Evolutionary conservation across 345 rosid genomes (phyloP).

Genomic region (Xanthoceras sorbifolium): DNA sequence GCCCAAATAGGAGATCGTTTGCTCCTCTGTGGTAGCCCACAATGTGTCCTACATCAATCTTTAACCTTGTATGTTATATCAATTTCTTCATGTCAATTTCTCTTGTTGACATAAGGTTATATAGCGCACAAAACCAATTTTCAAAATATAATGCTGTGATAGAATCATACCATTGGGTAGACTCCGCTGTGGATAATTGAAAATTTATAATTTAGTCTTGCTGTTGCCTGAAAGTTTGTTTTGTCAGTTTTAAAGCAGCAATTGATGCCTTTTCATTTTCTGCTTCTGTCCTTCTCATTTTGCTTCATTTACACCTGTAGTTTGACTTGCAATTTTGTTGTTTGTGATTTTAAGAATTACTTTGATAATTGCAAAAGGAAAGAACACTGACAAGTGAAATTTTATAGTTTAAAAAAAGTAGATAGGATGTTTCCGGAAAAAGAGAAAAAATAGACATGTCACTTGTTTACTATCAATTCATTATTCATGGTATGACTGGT

Average conservation of each 20-base stretch:
- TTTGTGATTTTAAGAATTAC: background rate
- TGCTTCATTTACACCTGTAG: background rate
- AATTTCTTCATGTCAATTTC: too few relatives aligned
- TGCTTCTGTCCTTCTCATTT: background rate
- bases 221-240: background rate
- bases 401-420: background rate
- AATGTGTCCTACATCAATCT: too few relatives aligned
- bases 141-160: background rate
- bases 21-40: too few relatives aligned
- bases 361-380: background rate
- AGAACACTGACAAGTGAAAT: background rate
- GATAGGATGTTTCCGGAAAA: background rate
- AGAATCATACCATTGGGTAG: background rate
- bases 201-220: background rate
- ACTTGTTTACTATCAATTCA: background rate
- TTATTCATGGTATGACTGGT: background rate
- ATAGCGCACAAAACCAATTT: too few relatives aligned
- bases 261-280: background rate
- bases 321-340: background rate
- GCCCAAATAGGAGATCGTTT: too few relatives aligned
- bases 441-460: background rate
- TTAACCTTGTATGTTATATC: too few relatives aligned
- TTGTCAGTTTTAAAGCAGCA: background rate
- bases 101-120: background rate
- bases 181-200: background rate